These are phyloP conservation scores for Pseudocercospora musae DNA, from an alignment of 2,329 filamentous ascomycete species.

Conservation along the genomic window DNA sequence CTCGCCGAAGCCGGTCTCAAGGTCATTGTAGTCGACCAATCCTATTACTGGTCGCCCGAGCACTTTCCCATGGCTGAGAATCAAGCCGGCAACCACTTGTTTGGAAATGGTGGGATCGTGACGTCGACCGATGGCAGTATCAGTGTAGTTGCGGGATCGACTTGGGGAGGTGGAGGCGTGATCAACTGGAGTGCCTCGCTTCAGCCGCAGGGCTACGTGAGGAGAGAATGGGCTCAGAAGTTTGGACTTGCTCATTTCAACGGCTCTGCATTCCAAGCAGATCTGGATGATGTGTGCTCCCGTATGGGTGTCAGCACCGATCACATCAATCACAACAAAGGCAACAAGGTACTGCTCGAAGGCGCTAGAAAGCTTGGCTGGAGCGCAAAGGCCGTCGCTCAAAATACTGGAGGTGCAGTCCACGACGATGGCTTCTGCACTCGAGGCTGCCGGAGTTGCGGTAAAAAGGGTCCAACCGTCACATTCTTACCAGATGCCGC, in stretches of 20 bases:
- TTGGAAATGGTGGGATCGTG: slow-evolving; percentile 62
- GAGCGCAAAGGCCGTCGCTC: slow-evolving; percentile 64
- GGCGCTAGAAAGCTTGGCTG: slow-evolving; percentile 72
- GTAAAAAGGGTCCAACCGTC: slow-evolving; percentile 75
- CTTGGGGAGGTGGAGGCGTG: slow-evolving; percentile 79
- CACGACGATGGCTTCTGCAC: slow-evolving; percentile 70
- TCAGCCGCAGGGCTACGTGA: slow-evolving; percentile 70
- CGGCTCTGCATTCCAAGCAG: slow-evolving; percentile 70
- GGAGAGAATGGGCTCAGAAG: slow-evolving; percentile 72
- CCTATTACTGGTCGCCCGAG: slow-evolving; percentile 69
- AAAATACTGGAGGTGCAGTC: slow-evolving; percentile 70
- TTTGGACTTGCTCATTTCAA: slow-evolving; percentile 69
- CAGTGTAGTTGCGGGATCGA: slow-evolving; percentile 63
- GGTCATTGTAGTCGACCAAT: slow-evolving; percentile 80
- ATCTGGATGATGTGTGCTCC: slow-evolving; percentile 72
- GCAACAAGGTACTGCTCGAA: slow-evolving; percentile 70
- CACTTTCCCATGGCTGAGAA: slow-evolving; percentile 71
- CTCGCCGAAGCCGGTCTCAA: slow-evolving; percentile 70
- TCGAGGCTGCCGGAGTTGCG: slow-evolving; percentile 58
- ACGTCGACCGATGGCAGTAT: slow-evolving; percentile 51
- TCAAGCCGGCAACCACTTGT: slow-evolving; percentile 61
- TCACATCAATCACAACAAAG: slow-evolving; percentile 67
- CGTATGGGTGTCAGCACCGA: slow-evolving; percentile 71
- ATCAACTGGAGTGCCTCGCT: slow-evolving; percentile 76
- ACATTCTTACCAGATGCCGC: slow-evolving; percentile 78